Base-by-base conservation (phyloP, 306 rosid species). In the Medicago arabica region DNA sequence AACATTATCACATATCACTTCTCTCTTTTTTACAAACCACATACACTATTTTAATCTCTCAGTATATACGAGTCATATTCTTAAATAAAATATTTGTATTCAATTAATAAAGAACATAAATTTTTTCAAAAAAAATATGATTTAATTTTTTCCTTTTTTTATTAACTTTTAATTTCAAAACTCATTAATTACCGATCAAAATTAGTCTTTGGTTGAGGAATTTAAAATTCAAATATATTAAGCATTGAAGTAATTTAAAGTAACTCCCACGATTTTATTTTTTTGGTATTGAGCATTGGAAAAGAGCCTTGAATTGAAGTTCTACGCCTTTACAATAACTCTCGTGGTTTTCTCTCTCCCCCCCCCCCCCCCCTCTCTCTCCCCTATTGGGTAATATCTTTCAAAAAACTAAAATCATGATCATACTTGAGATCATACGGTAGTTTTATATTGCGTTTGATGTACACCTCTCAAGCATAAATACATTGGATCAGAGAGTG, bases 131-230 rank as follows among this genome's bases (percentile, higher is more conserved):
- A 58, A 58, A 9, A 11, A 10, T 5, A 34, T 34, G 5, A 59
- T 23, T 59, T 59, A 23, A 10, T 14, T 28, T 14, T 28, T 61
- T 31, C 43, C 14, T 59, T 59, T 18, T 0, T 10, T 23, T 21
- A 59, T 38, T 63, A 63, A n/a, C 2, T n/a, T 17, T 64, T 39
- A 8, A 9, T 65, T 65, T 65, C 9, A 65, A 65, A 39, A 65
- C 31, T 9, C 28, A 39, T 39, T 64, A 39, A 5, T 13, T 64
- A 7, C 31, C 49, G 9, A 64, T 17, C 15, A 16, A 41, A 64
- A 38, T 18, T 21, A 21, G 8, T 19, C 31, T 0, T 57, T 8
- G 12, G 16, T 16, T 19, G 13, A 36, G 14, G 8, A 64, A 64
- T 64, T 25, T n/a, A 36, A 62, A 62, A 34, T 5, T 34, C 7